Base-by-base conservation (phyloP, 495 filamentous ascomycete genomes). In the Aspergillus olivimuriae region DNA sequence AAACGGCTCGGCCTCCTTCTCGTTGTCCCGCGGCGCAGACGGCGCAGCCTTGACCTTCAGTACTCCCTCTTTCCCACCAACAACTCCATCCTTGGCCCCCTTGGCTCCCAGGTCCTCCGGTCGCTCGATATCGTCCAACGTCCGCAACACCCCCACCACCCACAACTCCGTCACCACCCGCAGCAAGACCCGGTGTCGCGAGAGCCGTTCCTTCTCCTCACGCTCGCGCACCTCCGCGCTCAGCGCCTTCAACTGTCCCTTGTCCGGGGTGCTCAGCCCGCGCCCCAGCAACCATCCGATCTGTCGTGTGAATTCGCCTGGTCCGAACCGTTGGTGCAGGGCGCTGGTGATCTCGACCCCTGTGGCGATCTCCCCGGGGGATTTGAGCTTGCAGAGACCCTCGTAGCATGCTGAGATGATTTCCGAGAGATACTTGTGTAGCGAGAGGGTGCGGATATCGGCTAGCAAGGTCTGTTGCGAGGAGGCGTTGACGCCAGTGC, bases 391-490 rank as follows among this genome's bases (percentile, higher is more conserved):
- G 68, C 83, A 90, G 1, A 99, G 74, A 18, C 92, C 92, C 63
- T 99, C 92, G 47, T 92, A 94, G 70, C 89, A 94, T 33, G 92
- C 92, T n/a, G 91, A 92, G 53, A 95, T 90, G 46, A 97, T 89
- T 67, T 99, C 92, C 31, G 92, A 94, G 3, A 99, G 81, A 56
- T 99, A 99, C 57, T 95, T 96, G 73, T 92, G 87, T 22, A 99
- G 78, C 42, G 91, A 96, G 6, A 96, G 75, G 34, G 89, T 88
- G 46, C 86, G 84, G 52, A 95, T 87, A 56, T 99, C 92, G 58
- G 94, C 82, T 31, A 96, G 64, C 63, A 97, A 94, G 44, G 88
- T 89, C 41, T 77, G 71, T 31, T 87, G 75, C 34, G 84, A 83
- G 38, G 87, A 75, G 37, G 86, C 70, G 44, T 80, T 89, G 47